phyloP scores from a whole-genome alignment of 192 early-diverging fungal genomes.

The Kickxella alabastrina region DNA sequence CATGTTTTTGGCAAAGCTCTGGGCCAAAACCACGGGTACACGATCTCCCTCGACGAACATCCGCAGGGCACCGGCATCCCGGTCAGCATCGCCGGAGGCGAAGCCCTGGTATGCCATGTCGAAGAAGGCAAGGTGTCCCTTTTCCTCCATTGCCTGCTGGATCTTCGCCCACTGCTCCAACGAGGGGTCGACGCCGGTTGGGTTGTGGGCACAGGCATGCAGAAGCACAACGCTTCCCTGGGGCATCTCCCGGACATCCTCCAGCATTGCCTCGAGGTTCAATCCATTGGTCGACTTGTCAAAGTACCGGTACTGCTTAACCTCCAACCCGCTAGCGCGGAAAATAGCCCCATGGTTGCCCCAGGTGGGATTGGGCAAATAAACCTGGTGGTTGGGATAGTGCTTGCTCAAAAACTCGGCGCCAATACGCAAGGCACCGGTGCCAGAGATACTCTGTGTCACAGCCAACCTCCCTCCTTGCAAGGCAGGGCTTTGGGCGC shows the following conservation, averaged over 20 bases:
- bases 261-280: slow-evolving; percentile 87
- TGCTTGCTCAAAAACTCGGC: slow-evolving; percentile 80
- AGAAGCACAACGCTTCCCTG: slow-evolving; percentile 85
- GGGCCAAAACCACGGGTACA: slow-evolving; percentile 71
- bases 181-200: slow-evolving; percentile 97
- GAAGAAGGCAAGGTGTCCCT: slow-evolving; percentile 89
- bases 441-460: slow-evolving; percentile 96
- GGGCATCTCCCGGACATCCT: slow-evolving; percentile 84
- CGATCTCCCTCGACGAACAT: slow-evolving; percentile 82
- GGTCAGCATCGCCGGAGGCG: slow-evolving; percentile 83
- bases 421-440: slow-evolving; percentile 92
- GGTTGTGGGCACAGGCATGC: slow-evolving; percentile 99
- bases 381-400: slow-evolving; percentile 76
- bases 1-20: slow-evolving; percentile 99
- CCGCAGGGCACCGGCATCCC: slow-evolving; percentile 92
- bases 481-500: slow-evolving; percentile 65
- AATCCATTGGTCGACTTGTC: slow-evolving; percentile 90
- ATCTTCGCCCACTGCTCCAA: slow-evolving; percentile 88
- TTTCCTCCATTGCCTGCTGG: slow-evolving; percentile 70
- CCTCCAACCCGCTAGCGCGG: slow-evolving; percentile 82
- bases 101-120: slow-evolving; percentile 99
- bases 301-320: slow-evolving; percentile 90
- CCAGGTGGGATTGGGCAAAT: slow-evolving; percentile 93
- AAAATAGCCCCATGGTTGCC: slow-evolving; percentile 97
- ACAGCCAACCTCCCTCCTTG: slow-evolving; percentile 74